Conservation (phyloP, 1,139 yeast genomes). For the Geotrichum citri-aurantii region DNA sequence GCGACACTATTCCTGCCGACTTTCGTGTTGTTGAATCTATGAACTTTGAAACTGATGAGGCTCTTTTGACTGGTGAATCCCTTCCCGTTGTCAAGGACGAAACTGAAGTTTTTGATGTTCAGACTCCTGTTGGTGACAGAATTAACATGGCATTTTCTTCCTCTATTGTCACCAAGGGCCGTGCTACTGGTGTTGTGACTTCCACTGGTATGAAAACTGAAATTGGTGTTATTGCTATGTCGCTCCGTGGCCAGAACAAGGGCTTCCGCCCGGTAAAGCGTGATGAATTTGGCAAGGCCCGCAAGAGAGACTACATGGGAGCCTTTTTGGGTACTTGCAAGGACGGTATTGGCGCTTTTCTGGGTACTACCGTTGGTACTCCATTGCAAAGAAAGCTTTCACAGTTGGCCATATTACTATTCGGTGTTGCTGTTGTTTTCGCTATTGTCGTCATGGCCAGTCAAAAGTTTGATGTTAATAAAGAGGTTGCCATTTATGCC, state of each 20-base stretch:
- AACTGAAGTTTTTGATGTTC: conserved; percentile 40
- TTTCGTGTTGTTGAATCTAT: conserved; percentile 53
- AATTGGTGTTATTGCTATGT: conserved; percentile 70
- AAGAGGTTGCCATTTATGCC: conserved; percentile 75
- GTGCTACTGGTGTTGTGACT: conserved; percentile 64
- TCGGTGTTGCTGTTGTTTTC: conserved; percentile 65
- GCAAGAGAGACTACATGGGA: conserved; percentile 45
- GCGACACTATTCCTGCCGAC: conserved; percentile 80
- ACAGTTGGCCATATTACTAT: conserved; percentile 62
- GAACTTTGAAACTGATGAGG: conserved; percentile 78
- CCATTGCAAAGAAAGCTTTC: conserved; percentile 66
- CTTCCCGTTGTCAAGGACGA: conserved; percentile 62
- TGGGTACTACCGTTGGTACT: conserved; percentile 74
- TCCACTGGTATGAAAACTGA: conserved; percentile 68
- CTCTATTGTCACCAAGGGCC: conserved; percentile 67
- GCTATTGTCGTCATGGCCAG: conserved; percentile 80
- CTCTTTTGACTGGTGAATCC: conserved; percentile 75
- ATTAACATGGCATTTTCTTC: conserved; percentile 69
- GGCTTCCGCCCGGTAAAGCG: conserved; percentile 36
- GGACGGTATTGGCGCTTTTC: conserved; percentile 56
- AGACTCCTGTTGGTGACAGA: conserved; percentile 69
- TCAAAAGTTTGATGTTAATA: conserved; percentile 58
- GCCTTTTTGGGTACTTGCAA: conserved; percentile 46
- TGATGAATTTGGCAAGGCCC: conserved; percentile 36
- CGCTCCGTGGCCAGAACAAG: conserved; percentile 43